Base-by-base conservation (phyloP, 441 rosid species). In the Bruguiera hainesii region DNA sequence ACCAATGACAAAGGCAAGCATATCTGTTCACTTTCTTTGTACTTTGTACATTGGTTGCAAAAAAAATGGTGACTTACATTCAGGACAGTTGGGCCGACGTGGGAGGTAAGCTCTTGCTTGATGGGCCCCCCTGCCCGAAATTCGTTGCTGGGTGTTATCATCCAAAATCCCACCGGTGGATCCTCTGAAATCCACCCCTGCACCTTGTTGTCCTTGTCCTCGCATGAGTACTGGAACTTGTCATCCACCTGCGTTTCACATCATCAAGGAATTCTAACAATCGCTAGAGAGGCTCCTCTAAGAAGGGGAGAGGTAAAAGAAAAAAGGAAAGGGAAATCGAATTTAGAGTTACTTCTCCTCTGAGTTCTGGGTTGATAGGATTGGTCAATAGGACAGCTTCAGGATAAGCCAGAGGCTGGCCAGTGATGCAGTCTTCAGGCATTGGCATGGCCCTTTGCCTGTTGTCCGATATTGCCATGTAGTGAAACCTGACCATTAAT, bases 311-410 rank as follows among this genome's bases (percentile, higher is more conserved):
- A 20, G 37, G 23, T 23, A 23, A 28, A 52, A 52, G 7, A 33
- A 3, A 35, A 29, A 20, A 51, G 15, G 29, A 39, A 50, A 30
- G 33, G 5, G 20, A 6, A 20, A 4, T 18, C 33, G 31, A 33
- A 58, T 15, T 7, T 49, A 15, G 20, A 29, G 58, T 21, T 74
- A 89, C 96, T 87, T 89, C 91, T 71, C 89, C 88, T 78, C 77
- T 82, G 49, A 93, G 63, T 60, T 76, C 69, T 3, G 85, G 81
- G 30, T 93, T 70, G 18, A 6, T 59, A 18, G 98, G 97, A 53
- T 81, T 64, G 46, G 91, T 87, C 63, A 93, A 70, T 48, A 87
- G 89, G 75, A 90, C 95, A 63, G 97, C 97, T 85, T 90, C 96
- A 2, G 81, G 83, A 48, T 80, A 89, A 25, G 76, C 93, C 31